Percentiles rank a stretch among this genome's conserved stretches.
Evolutionary conservation across 495 filamentous ascomycete species (phyloP).

Genomic region (Aspergillus taichungensis): DNA sequence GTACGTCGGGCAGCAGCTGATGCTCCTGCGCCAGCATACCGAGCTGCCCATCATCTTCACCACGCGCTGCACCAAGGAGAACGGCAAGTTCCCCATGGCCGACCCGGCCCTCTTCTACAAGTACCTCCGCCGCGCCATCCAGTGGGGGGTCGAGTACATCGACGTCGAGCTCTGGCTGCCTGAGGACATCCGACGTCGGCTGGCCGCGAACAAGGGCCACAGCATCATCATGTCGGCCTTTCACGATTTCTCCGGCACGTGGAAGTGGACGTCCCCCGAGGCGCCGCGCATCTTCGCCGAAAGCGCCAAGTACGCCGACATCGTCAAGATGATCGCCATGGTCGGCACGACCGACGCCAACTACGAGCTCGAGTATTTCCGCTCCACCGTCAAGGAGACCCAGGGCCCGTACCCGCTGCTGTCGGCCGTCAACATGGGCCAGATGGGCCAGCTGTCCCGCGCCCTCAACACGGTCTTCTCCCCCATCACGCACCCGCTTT

Average conservation of each 20-base stretch:
- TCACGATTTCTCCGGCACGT: constrained; percentile 74
- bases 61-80: constrained; percentile 68
- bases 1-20: constrained; percentile 78
- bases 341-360: constrained; percentile 71
- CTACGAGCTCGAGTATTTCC: constrained; percentile 82
- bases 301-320: constrained; percentile 66
- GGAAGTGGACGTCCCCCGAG: constrained; percentile 68
- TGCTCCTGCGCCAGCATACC: constrained; percentile 71
- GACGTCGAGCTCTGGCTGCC: constrained; percentile 82
- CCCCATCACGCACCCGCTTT: constrained; percentile 73
- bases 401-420: constrained; percentile 57
- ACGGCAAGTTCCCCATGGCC: constrained; percentile 76
- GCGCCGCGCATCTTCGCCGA: constrained; percentile 60
- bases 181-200: constrained; percentile 55
- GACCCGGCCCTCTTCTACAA: constrained; percentile 63
- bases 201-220: constrained; percentile 63
- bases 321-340: constrained; percentile 83
- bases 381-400: constrained; percentile 59
- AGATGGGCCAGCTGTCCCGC: constrained; percentile 70
- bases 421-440: constrained; percentile 82
- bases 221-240: constrained; percentile 80
- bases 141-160: constrained; percentile 83
- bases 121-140: constrained; percentile 68
- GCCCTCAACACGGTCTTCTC: constrained; percentile 77
- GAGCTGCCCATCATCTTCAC: constrained; percentile 84